These are phyloP conservation scores for Gonium pectorale DNA, from an alignment of 139 green algal genomes.

Conservation along the genomic window DNA sequence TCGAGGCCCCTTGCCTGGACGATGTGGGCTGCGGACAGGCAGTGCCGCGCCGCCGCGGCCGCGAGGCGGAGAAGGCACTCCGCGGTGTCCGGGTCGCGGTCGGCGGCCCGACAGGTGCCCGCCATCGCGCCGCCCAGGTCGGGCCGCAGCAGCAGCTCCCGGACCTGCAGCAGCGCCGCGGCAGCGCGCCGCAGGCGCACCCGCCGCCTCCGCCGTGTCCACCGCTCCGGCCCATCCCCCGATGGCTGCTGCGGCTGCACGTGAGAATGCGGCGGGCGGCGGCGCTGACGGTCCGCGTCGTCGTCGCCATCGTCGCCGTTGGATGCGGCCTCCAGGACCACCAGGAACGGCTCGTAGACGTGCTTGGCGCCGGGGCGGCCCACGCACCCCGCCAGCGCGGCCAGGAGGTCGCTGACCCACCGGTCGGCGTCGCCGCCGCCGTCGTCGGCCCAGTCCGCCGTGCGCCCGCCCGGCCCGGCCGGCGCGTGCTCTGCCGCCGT, in stretches of 20 bases:
- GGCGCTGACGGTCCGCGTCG: too few relatives aligned
- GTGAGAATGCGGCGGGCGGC: too few relatives aligned
- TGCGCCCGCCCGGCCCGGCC: neutral
- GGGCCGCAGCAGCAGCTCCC: conserved; percentile 3
- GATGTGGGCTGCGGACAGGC: conserved; percentile 21
- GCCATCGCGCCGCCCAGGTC: too few relatives aligned
- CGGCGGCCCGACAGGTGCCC: neutral
- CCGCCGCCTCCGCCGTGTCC: neutral
- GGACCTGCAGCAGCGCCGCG: neutral
- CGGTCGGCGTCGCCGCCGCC: neutral
- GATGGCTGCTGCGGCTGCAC: too few relatives aligned
- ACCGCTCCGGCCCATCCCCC: too few relatives aligned
- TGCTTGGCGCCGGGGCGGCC: conserved; percentile 11
- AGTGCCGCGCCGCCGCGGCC: neutral
- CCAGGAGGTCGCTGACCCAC: conserved; percentile 1
- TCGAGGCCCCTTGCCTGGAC: too few relatives aligned
- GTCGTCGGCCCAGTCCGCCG: neutral
- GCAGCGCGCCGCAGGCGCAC: neutral
- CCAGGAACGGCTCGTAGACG: conserved; percentile 3
- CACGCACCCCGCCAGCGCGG: neutral
- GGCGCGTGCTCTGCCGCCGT: neutral
- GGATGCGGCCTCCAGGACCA: neutral
- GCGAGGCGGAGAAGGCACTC: conserved; percentile 24
- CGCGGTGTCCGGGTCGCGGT: conserved; percentile 14
- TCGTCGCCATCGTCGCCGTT: neutral